Percentiles rank a stretch among this genome's conserved stretches.
These are phyloP conservation scores for Calonectria pteridis DNA, from an alignment of 2,329 filamentous ascomycete genomes.

Conservation along the genomic window DNA sequence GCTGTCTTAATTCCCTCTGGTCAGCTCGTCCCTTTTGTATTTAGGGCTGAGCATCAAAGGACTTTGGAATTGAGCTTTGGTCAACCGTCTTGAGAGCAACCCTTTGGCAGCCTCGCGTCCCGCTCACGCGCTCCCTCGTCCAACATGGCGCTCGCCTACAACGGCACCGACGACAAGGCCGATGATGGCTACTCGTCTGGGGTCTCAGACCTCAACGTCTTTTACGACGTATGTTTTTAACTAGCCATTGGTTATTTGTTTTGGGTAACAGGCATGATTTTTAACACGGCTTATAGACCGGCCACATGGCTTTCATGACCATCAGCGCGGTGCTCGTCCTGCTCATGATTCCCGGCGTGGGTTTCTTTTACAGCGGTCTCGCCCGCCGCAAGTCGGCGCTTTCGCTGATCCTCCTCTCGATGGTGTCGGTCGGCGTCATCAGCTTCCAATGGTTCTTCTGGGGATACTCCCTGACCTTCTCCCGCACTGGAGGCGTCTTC, in stretches of 20 bases:
- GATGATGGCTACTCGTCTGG: constrained; percentile 63
- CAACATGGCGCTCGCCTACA: constrained; percentile 56
- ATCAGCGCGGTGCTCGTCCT: constrained; percentile 83
- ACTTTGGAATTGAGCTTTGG: constrained; percentile 7
- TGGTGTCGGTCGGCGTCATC: constrained; percentile 84
- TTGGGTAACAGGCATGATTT: background rate
- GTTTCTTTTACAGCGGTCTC: constrained; percentile 94
- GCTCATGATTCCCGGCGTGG: constrained; percentile 93
- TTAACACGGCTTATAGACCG: constrained; percentile 64
- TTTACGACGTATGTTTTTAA: constrained; percentile 74
- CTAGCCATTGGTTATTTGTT: background rate
- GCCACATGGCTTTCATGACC: constrained; percentile 87
- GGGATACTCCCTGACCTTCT: constrained; percentile 90
- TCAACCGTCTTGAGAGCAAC: constrained; percentile 18
- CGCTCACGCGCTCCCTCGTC: constrained; percentile 16
- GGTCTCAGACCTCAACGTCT: constrained; percentile 82
- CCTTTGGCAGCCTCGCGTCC: constrained; percentile 27
- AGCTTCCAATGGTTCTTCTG: constrained; percentile 97
- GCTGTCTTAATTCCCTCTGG: background rate
- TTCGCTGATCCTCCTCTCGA: constrained; percentile 85
- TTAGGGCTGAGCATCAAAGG: constrained; percentile 28
- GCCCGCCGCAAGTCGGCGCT: constrained; percentile 90
- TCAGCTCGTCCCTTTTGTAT: background rate
- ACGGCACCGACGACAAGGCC: constrained; percentile 63
- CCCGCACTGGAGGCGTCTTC: constrained; percentile 81